Percentiles rank a stretch among this genome's conserved stretches.
Evolutionary conservation across 345 rosid species (phyloP).

Genomic region (Sonneratia alba): DNA sequence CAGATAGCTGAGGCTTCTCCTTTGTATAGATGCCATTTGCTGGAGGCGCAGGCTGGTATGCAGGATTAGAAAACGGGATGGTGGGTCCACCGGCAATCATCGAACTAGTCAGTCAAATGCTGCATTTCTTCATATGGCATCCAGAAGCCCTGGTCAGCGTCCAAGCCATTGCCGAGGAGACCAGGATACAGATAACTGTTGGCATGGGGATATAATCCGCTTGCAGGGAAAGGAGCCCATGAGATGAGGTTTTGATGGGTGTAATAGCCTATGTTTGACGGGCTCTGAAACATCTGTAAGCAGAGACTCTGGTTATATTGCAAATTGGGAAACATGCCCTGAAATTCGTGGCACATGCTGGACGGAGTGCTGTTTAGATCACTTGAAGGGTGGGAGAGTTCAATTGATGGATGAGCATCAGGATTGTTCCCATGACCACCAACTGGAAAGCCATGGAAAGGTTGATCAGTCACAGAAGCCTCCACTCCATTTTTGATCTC

Average conservation of each 20-base stretch:
- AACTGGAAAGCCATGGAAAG: constrained; percentile 20
- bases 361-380: constrained; percentile 20
- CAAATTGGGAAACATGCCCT: constrained; percentile 34
- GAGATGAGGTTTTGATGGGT: constrained; percentile 62
- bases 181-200: constrained; percentile 53
- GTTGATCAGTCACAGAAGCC: constrained; percentile 18
- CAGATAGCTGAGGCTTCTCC: constrained; percentile 27
- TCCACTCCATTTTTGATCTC: constrained; percentile 23
- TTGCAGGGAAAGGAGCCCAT: constrained; percentile 61
- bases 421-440: constrained; percentile 21
- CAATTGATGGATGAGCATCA: constrained; percentile 26
- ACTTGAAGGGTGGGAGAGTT: constrained; percentile 26
- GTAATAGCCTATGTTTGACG: constrained; percentile 67
- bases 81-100: constrained; percentile 24
- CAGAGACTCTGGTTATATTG: constrained; percentile 49
- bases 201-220: constrained; percentile 50
- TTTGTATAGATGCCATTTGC: constrained; percentile 29
- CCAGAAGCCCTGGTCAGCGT: constrained; percentile 54
- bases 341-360: constrained; percentile 37
- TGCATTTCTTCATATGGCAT: constrained; percentile 54
- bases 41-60: constrained; percentile 45
- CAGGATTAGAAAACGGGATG: constrained; percentile 25
- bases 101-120: constrained; percentile 33
- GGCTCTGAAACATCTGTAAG: constrained; percentile 50
- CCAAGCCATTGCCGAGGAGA: constrained; percentile 48